phyloP scores from a whole-genome alignment of 2,329 filamentous ascomycete species.

The Fusarium sublunatum region DNA sequence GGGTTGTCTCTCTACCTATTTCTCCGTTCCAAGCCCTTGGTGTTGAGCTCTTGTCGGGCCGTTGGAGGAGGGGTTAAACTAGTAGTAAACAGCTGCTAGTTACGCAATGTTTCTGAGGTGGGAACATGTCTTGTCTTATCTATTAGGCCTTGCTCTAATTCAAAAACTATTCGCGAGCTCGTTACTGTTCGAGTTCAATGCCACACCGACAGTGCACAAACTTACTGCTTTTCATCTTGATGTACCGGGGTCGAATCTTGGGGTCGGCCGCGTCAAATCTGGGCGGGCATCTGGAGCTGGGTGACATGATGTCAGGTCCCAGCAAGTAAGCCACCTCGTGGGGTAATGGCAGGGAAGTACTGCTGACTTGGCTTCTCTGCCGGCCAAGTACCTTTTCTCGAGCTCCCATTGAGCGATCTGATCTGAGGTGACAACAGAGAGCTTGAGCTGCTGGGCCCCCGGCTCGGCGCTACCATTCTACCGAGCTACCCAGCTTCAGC shows the following conservation, averaged over 20 bases:
- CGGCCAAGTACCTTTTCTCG: conserved; percentile 18
- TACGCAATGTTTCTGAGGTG: conserved; percentile 10
- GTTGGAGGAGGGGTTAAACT: conserved; percentile 32
- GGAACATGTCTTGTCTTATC: not conserved
- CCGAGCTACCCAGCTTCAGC: conserved; percentile 18
- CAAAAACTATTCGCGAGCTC: not conserved
- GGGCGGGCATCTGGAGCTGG: conserved; percentile 26
- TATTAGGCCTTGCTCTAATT: not conserved
- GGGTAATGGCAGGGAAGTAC: conserved; percentile 24
- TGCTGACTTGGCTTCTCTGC: conserved; percentile 27
- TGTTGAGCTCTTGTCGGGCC: conserved; percentile 39
- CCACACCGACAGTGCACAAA: conserved; percentile 32
- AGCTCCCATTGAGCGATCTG: conserved; percentile 14
- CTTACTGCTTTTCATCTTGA: conserved; percentile 13
- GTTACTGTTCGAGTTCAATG: conserved; percentile 1
- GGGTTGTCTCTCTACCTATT: conserved; percentile 19
- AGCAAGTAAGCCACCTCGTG: conserved; percentile 40
- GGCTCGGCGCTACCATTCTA: conserved; percentile 41
- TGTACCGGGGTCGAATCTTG: conserved; percentile 16
- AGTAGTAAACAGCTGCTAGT: conserved; percentile 18
- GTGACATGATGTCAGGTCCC: conserved; percentile 47
- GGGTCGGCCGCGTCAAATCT: conserved; percentile 28
- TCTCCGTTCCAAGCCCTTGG: conserved; percentile 22
- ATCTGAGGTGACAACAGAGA: conserved; percentile 8
- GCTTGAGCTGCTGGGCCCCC: conserved; percentile 11